Conservation (phyloP, 2,329 filamentous ascomycete genomes). For the Fusarium pseudoanthophilum region DNA sequence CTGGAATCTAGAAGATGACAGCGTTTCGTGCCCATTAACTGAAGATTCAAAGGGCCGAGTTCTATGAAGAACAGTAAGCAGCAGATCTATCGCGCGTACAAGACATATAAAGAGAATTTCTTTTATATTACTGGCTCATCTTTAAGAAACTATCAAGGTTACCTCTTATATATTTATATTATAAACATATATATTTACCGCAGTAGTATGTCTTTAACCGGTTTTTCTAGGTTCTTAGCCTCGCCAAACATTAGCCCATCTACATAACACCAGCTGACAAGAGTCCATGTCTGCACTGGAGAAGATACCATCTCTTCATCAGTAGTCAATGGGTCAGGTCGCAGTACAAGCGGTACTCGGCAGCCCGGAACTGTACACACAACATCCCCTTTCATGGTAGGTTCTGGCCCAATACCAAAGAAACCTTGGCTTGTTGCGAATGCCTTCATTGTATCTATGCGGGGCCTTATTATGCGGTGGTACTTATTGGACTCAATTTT, state of each 20-base stretch:
- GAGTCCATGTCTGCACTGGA: background rate
- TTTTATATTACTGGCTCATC: background rate
- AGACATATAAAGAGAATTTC: background rate
- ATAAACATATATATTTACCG: background rate
- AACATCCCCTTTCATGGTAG: background rate
- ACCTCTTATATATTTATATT: no score
- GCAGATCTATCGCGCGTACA: background rate
- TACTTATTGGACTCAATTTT: background rate
- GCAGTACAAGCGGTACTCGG: background rate
- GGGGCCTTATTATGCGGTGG: background rate
- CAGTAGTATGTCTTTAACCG: background rate
- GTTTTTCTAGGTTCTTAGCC: background rate
- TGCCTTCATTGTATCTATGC: background rate
- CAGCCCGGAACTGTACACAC: background rate
- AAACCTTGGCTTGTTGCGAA: background rate
- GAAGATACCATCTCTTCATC: background rate
- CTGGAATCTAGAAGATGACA: background rate
- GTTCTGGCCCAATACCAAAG: background rate
- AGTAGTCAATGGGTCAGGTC: background rate
- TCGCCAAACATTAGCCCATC: background rate
- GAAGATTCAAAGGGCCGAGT: background rate
- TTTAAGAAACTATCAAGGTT: no score
- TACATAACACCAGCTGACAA: background rate
- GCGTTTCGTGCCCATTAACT: background rate
- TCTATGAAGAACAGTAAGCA: background rate